Base-by-base conservation (phyloP, 148 eudicot species). In the Talinum fruticosum region DNA sequence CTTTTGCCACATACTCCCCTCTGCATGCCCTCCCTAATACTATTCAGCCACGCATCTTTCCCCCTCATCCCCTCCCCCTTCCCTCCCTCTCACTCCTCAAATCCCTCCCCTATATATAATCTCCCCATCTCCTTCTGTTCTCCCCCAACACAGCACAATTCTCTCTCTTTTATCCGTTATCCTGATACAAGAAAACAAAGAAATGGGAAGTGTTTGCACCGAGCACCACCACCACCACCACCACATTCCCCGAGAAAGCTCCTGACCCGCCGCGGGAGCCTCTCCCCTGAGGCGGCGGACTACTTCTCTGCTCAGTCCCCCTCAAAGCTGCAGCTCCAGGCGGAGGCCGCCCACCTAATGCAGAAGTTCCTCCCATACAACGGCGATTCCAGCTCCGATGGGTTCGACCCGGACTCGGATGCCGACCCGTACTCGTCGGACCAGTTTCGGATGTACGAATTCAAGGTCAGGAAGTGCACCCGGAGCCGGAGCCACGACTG, bases 401-500 rank as follows among this genome's bases (percentile, higher is more conserved):
- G 45, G 28, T 82, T 86, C 23, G 89, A 84, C 26, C 89, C 88
- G 26, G 85, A 82, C 21, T 82, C 76, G 15, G 93, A 92, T 2
- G 14, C 57, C 57, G 66, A 62, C 71, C 93, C 92, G 1, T 92
- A 92, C 81, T 88, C 97, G 0, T 82, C 92, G 0, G 97, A 92
- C 54, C 90, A 89, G 36, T 94, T 94, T 75, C 83, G 97, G 28
- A 94, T 92, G 92, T 92, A 86, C 51, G 98, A 92, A 79, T 94
- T 94, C 75, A 94, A 94, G 96, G 91, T 94, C 28, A 83, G 98
- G 59, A 80, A 85, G 49, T 94, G 97, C 72, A 90, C 91, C 3
- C 79, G 96, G 3, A 86, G 90, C 83, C 85, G 93, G 33, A 85
- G 89, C 70, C 97, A 94, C 62, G 98, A 94, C 78, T 94, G 97